Evolutionary conservation across 768 basidiomycete genomes (phyloP).

Genomic region (Termitomyces sp.): DNA sequence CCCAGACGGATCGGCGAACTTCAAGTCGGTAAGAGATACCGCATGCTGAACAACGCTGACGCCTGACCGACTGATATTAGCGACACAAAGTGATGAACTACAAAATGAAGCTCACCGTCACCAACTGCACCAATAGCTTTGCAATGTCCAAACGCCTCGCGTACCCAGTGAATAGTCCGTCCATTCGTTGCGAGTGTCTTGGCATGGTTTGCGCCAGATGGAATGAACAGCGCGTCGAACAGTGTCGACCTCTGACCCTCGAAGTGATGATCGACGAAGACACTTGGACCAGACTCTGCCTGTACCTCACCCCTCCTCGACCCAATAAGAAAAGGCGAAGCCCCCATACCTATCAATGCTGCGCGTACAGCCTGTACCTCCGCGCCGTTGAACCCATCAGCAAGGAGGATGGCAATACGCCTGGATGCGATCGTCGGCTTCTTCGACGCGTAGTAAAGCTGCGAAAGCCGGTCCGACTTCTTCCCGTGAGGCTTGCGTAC

Average conservation of each 20-base stretch:
- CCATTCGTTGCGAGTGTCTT: slow-evolving; percentile 58
- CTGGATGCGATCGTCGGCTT: slow-evolving; percentile 59
- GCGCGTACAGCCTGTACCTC: slow-evolving; percentile 59
- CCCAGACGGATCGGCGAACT: slow-evolving; percentile 30
- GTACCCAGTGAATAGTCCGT: slow-evolving; percentile 74
- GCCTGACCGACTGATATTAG: slow-evolving; percentile 37
- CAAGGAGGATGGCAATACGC: slow-evolving; percentile 72
- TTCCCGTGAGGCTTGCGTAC: slow-evolving; percentile 55
- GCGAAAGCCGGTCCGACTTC: slow-evolving; percentile 54
- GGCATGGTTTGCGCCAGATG: slow-evolving; percentile 63
- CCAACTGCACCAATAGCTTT: slow-evolving; percentile 81
- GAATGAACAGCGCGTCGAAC: slow-evolving; percentile 81
- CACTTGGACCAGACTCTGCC: slow-evolving; percentile 26
- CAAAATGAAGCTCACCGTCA: slow-evolving; percentile 37
- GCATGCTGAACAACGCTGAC: slow-evolving; percentile 45
- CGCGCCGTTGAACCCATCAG: slow-evolving; percentile 66
- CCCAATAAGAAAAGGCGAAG: slow-evolving; percentile 64
- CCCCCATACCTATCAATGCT: slow-evolving; percentile 46
- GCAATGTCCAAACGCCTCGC: slow-evolving; percentile 85
- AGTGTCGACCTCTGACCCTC: slow-evolving; percentile 79
- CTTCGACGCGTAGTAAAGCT: slow-evolving; percentile 51
- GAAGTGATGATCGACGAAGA: slow-evolving; percentile 65
- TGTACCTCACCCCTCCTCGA: slow-evolving; percentile 57
- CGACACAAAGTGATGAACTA: not conserved
- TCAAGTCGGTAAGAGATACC: slow-evolving; percentile 42